A percentile compares a stretch with the other conserved stretches of the same genome.
Evolutionary conservation across 805 yeast species (phyloP).

Genomic region (Ogataea pignaliae): DNA sequence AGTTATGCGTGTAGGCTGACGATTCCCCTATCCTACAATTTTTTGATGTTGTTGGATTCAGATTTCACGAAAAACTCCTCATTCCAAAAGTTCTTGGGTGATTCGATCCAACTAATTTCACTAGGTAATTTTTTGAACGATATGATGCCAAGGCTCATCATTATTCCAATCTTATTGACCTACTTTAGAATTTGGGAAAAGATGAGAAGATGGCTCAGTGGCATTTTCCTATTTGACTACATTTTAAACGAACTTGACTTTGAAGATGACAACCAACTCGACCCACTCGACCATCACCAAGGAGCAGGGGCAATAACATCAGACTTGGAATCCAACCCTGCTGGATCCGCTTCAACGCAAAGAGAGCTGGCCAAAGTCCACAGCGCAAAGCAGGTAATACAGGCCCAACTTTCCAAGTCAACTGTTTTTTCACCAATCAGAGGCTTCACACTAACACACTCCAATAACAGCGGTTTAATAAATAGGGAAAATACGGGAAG

Average conservation of each 20-base stretch:
- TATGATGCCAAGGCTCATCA: conserved; percentile 67
- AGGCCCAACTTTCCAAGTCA: conserved; percentile 11
- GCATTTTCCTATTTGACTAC: conserved; percentile 28
- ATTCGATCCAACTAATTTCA: conserved; percentile 70
- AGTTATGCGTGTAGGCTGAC: conserved; percentile 79
- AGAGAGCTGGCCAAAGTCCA: conserved; percentile 21
- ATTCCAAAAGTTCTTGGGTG: conserved; percentile 72
- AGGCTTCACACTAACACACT: conserved; percentile 16
- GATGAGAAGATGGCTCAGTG: conserved; percentile 35
- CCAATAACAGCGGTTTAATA: not conserved
- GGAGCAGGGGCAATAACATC: not conserved
- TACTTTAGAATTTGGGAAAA: conserved; percentile 64
- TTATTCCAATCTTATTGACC: conserved; percentile 67
- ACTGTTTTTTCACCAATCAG: conserved; percentile 11
- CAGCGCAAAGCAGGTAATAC: conserved; percentile 27
- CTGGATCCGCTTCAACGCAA: conserved; percentile 4
- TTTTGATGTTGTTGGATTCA: conserved; percentile 55
- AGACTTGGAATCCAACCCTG: conserved; percentile 12
- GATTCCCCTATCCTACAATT: conserved; percentile 77
- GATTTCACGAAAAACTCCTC: conserved; percentile 31
- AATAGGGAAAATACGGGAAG: not conserved
- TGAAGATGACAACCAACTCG: conserved; percentile 17
- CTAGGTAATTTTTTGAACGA: conserved; percentile 68
- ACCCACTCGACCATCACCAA: too few relatives aligned
- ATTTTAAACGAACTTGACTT: conserved; percentile 29